Evolutionary conservation across 495 filamentous ascomycete genomes (phyloP), one percentile per base, ranked within the genome.

Genomic region (Penicillium fimorum): DNA sequence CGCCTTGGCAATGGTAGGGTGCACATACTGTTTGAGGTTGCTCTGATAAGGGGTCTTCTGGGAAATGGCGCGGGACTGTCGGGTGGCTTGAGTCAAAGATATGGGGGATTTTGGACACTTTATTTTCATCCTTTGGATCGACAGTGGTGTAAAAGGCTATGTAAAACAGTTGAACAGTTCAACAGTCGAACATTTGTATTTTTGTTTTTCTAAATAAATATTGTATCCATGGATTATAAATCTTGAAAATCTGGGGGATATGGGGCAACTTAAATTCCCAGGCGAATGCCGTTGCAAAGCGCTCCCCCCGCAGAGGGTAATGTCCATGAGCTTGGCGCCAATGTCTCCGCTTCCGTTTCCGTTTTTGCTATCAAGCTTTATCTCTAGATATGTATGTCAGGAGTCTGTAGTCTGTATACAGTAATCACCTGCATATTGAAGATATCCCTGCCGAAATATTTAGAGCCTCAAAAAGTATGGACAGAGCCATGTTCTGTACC

Each of bases 31-130:
- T 15, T 15, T 15, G 5, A 2, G 10, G 32, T 12, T 25, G 24
- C 15, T 12, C 1, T 13, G 25, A n/a, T 46, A 27, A 46, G 22
- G 22, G 13, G 10, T 4, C 20, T 46, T 46, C 9, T 5, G 25
- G 22, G 22, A 15, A 32, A 52, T 15, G n/a, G 25, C 3, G 2
- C 25, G 25, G 38, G 25, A n/a, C 27, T 42, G 13, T 24, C 45
- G 5, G 33, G 32, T 22, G 48, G 48, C 48, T 50, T 50, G 48
- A 50, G 48, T 29, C 48, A 50, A 50, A n/a, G n/a, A 38, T 38
- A 35, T 40, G 48, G 35, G 18, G 33, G 22, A 22, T 22, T 33
- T 32, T 47, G 45, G 27, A 22, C 38, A 17, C 24, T 41, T 40
- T 50, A 9, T 24, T 27, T n/a, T 27, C n/a, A 3, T 9, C 6